Conservation (phyloP, 1,284 basidiomycete genomes). For the Papiliotrema nemorosa region DNA sequence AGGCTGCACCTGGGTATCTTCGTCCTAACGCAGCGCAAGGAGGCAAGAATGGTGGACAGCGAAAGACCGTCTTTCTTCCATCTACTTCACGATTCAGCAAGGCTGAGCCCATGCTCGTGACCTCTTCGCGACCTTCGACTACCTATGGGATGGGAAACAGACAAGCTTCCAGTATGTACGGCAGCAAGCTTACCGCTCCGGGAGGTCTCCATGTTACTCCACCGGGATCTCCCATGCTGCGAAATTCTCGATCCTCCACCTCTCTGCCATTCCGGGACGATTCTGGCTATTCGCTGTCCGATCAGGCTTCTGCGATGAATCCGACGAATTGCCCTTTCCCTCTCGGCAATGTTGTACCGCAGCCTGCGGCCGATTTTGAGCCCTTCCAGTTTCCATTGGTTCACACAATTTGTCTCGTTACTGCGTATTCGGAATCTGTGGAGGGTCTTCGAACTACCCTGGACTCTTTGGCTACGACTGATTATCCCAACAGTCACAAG, state of each 20-base stretch:
- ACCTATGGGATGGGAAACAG: constrained; percentile 59
- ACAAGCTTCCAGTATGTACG: constrained; percentile 44
- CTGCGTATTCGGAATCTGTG: constrained; percentile 95
- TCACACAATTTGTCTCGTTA: constrained; percentile 93
- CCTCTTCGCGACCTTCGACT: constrained; percentile 62
- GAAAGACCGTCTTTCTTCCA: constrained; percentile 63
- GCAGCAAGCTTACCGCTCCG: constrained; percentile 34
- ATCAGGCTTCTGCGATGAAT: constrained; percentile 15
- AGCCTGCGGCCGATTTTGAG: constrained; percentile 85
- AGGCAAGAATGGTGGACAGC: constrained; percentile 57
- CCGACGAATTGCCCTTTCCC: constrained; percentile 76
- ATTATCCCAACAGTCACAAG: constrained; percentile 98
- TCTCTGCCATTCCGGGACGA: constrained; percentile 57
- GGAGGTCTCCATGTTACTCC: constrained; percentile 55
- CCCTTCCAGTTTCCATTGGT: constrained; percentile 95
- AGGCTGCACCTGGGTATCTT: constrained; percentile 84
- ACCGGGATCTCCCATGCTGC: constrained; percentile 70
- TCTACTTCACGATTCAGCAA: constrained; percentile 79
- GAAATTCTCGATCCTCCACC: constrained; percentile 75
- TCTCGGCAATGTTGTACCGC: constrained; percentile 76
- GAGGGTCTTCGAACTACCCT: constrained; percentile 96
- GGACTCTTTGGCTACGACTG: constrained; percentile 95
- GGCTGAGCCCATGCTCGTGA: constrained; percentile 63
- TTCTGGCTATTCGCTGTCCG: constrained; percentile 43
- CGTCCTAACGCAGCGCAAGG: constrained; percentile 72